Percentiles rank a stretch among this genome's conserved stretches.
These are phyloP conservation scores for Calcarisporium arbuscula DNA, from an alignment of 2,329 filamentous ascomycete species.

Conservation along the genomic window DNA sequence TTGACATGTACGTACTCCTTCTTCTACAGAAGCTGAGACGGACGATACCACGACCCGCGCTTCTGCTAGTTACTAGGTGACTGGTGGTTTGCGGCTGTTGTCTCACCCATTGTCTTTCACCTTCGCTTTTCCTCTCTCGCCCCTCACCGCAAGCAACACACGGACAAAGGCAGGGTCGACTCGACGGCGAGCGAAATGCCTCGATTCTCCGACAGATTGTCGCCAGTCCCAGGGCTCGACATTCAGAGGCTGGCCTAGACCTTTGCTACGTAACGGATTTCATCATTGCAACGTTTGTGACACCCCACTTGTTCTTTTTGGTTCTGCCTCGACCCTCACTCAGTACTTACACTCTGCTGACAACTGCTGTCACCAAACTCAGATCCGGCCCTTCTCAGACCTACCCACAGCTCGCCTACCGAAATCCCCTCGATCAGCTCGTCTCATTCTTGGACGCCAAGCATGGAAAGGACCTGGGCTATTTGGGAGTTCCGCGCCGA, in stretches of 20 bases:
- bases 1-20: no score
- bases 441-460: slow-evolving; percentile 82
- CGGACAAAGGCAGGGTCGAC: no score
- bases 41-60: no score
- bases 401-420: slow-evolving; percentile 87
- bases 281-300: slow-evolving; percentile 57
- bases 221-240: slow-evolving; percentile 74
- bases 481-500: slow-evolving; percentile 99
- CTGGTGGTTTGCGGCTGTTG: no score
- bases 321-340: no score
- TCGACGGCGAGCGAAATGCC: no score
- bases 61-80: no score
- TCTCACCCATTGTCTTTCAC: no score
- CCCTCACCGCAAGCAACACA: no score
- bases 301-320: no score
- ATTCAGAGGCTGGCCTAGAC: slow-evolving; percentile 83
- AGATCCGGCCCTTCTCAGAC: slow-evolving; percentile 87
- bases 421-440: slow-evolving; percentile 83
- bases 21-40: no score
- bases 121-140: no score
- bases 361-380: slow-evolving; percentile 16
- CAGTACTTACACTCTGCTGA: neutral
- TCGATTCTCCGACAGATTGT: slow-evolving; percentile 86
- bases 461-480: slow-evolving; percentile 77
- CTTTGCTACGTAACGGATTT: slow-evolving; percentile 91